A percentile compares a stretch with the other conserved stretches of the same genome.
phyloP scores from a whole-genome alignment of 305 asterid species.

The Euphrasia arctica region DNA sequence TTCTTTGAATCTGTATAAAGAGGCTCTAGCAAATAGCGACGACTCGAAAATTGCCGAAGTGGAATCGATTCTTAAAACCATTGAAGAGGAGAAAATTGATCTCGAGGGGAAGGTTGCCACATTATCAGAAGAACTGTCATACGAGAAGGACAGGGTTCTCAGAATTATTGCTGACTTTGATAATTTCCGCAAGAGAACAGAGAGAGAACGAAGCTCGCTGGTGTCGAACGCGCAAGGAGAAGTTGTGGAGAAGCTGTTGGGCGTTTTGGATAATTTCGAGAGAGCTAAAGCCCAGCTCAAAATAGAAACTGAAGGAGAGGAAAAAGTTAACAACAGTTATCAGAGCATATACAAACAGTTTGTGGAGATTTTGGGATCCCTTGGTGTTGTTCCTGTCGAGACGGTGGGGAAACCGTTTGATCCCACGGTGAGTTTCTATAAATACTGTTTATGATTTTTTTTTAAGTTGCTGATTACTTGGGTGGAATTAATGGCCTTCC shows the following conservation, averaged over 20 bases:
- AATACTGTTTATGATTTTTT: not conserved
- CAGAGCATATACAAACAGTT: slow-evolving; percentile 82
- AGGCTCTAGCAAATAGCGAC: slow-evolving; percentile 61
- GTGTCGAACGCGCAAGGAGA: slow-evolving; percentile 79
- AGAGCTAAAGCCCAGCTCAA: slow-evolving; percentile 77
- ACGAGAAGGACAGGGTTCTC: slow-evolving; percentile 61
- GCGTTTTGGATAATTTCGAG: slow-evolving; percentile 86
- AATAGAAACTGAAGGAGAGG: slow-evolving; percentile 80
- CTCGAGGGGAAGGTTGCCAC: slow-evolving; percentile 50
- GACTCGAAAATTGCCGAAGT: slow-evolving; percentile 57
- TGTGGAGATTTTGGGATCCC: slow-evolving; percentile 69
- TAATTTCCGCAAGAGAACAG: slow-evolving; percentile 71
- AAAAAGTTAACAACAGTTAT: slow-evolving; percentile 69
- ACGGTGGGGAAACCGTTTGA: slow-evolving; percentile 69
- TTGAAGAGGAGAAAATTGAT: slow-evolving; percentile 59
- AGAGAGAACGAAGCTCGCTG: slow-evolving; percentile 61
- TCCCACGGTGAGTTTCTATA: slow-evolving; percentile 57
- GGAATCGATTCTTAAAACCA: slow-evolving; percentile 50
- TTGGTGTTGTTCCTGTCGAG: slow-evolving; percentile 66
- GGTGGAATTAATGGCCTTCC: not conserved
- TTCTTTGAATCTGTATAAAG: slow-evolving; percentile 55
- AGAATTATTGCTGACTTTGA: slow-evolving; percentile 86
- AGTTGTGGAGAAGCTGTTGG: slow-evolving; percentile 65
- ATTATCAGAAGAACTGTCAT: slow-evolving; percentile 53
- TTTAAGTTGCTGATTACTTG: not conserved